Percentiles rank a stretch among this genome's conserved stretches.
These are phyloP conservation scores for Nitzschia sp. DNA, from an alignment of 108 stramenopile genomes.

Conservation along the genomic window DNA sequence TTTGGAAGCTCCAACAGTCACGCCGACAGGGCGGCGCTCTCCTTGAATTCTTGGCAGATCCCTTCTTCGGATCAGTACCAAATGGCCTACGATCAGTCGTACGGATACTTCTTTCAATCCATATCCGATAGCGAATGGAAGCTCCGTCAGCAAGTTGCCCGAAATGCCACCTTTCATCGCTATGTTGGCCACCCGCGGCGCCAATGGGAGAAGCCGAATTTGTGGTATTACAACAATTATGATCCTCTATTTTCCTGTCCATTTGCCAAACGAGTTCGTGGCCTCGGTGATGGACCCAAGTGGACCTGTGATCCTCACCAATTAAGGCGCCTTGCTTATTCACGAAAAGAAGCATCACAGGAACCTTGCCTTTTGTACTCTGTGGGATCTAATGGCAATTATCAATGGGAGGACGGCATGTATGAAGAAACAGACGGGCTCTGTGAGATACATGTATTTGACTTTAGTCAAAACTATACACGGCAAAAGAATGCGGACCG, in stretches of 20 bases:
- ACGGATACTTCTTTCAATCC: slow-evolving; percentile 42
- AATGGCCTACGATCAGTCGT: slow-evolving; percentile 33
- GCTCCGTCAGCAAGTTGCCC: slow-evolving; percentile 24
- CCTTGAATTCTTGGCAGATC: not conserved
- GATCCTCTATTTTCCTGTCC: slow-evolving; percentile 67
- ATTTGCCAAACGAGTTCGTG: slow-evolving; percentile 50
- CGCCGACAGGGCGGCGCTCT: not conserved
- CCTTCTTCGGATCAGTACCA: slow-evolving; percentile 4
- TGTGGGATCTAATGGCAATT: slow-evolving; percentile 58
- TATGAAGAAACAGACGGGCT: slow-evolving; percentile 32
- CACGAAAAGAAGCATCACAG: slow-evolving; percentile 13
- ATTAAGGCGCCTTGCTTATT: slow-evolving; percentile 24
- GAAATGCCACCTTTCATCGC: slow-evolving; percentile 27
- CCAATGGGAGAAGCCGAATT: slow-evolving; percentile 24
- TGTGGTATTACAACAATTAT: slow-evolving; percentile 45
- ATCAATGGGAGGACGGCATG: slow-evolving; percentile 43
- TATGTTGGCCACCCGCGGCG: not conserved
- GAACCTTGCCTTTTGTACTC: slow-evolving; percentile 56
- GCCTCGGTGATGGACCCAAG: slow-evolving; percentile 61
- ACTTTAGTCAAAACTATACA: slow-evolving; percentile 25
- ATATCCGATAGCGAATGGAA: slow-evolving; percentile 41
- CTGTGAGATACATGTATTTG: slow-evolving; percentile 71
- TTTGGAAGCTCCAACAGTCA: not conserved
- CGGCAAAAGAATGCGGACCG: slow-evolving; percentile 22
- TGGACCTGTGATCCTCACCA: slow-evolving; percentile 71